Conservation (phyloP, 1,139 yeast genomes). For the Sugiyamaella neomexicana region DNA sequence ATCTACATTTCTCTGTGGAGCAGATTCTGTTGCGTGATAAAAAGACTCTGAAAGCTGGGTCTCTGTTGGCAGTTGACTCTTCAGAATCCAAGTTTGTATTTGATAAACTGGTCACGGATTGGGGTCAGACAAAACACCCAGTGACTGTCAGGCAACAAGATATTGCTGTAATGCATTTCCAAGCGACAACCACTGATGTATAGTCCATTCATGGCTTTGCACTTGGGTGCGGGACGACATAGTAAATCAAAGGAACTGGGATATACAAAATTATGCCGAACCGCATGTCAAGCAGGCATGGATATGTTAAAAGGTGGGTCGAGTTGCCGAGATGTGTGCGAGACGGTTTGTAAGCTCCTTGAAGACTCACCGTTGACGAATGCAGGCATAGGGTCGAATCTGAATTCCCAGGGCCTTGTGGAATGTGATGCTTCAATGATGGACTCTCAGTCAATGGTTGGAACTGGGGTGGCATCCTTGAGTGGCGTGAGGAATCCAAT, state of each 20-base stretch:
- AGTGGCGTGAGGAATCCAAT: slow-evolving; percentile 37
- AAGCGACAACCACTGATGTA: neutral
- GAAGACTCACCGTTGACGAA: slow-evolving; percentile 53
- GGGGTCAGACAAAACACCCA: slow-evolving; percentile 28
- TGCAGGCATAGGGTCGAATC: slow-evolving; percentile 58
- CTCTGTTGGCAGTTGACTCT: slow-evolving; percentile 31
- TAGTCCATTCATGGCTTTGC: slow-evolving; percentile 34
- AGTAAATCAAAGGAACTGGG: slow-evolving; percentile 20
- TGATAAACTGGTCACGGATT: slow-evolving; percentile 28
- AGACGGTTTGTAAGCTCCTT: slow-evolving; percentile 38
- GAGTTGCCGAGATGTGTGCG: slow-evolving; percentile 28
- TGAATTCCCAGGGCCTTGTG: slow-evolving; percentile 49
- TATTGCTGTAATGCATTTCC: slow-evolving; percentile 25
- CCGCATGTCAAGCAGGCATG: slow-evolving; percentile 31
- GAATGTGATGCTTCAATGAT: slow-evolving; percentile 53
- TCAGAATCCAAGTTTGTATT: slow-evolving; percentile 32
- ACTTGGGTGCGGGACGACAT: slow-evolving; percentile 43
- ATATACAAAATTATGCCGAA: slow-evolving; percentile 29
- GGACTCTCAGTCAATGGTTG: slow-evolving; percentile 23
- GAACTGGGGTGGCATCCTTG: slow-evolving; percentile 39
- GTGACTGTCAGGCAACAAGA: slow-evolving; percentile 29
- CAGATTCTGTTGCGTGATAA: slow-evolving; percentile 18
- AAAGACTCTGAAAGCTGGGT: slow-evolving; percentile 21
- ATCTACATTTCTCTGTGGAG: neutral
- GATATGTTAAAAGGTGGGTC: slow-evolving; percentile 21